Conservation (phyloP, 306 rosid species). For the Vachellia pachyceras region DNA sequence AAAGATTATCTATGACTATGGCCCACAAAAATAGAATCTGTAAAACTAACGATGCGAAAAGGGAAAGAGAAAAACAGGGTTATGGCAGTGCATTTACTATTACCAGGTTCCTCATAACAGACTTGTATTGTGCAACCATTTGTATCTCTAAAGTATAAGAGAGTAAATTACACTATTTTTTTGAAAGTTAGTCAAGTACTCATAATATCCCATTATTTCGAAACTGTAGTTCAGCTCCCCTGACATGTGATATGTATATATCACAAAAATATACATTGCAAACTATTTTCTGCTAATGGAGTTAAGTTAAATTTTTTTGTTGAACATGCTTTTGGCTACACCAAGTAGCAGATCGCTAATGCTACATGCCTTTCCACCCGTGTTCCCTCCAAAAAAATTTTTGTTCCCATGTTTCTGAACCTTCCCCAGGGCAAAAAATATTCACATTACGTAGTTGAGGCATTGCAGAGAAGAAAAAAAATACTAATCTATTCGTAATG, state of each 20-base stretch:
- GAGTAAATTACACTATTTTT: not conserved
- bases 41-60: not conserved
- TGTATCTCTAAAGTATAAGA: not conserved
- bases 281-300: not conserved
- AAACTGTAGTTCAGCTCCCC: not conserved
- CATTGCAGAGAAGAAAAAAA: not conserved
- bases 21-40: not conserved
- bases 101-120: not conserved
- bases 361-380: no score
- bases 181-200: not conserved
- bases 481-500: not conserved
- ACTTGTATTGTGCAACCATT: not conserved
- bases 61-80: not conserved
- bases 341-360: not conserved
- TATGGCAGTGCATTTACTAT: not conserved
- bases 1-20: not conserved
- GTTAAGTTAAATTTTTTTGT: not conserved
- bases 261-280: not conserved
- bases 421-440: conserved; percentile 17
- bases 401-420: conserved; percentile 1
- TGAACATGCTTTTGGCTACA: not conserved
- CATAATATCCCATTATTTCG: not conserved
- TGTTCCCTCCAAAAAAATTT: no score
- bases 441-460: not conserved
- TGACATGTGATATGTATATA: not conserved